phyloP scores from a whole-genome alignment of 2,329 filamentous ascomycete genomes.

The Cordyceps javanica region DNA sequence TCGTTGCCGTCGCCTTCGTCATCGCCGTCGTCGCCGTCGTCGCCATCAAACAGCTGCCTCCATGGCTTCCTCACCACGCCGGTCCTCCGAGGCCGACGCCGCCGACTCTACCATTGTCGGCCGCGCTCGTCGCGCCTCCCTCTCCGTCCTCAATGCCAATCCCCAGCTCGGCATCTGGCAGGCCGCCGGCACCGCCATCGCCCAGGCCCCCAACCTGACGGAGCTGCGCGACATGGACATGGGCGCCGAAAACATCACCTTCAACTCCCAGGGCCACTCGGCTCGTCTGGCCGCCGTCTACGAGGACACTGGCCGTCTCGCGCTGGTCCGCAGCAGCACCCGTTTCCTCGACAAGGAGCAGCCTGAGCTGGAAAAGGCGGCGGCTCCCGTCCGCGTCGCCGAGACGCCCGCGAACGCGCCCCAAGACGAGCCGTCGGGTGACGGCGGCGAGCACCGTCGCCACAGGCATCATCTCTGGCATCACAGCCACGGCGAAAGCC shows the following conservation, averaged over 20 bases:
- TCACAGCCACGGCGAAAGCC: constrained; percentile 16
- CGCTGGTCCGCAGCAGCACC: constrained; percentile 17
- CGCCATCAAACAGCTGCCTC: neutral
- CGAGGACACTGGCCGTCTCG: constrained; percentile 20
- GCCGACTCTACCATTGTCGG: constrained; percentile 16
- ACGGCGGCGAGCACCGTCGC: constrained; percentile 4
- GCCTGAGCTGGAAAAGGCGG: neutral
- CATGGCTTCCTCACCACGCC: neutral
- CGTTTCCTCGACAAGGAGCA: neutral
- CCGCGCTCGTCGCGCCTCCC: constrained; percentile 22
- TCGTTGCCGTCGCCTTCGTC: too few species aligned
- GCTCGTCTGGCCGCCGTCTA: constrained; percentile 21
- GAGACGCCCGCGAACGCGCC: neutral
- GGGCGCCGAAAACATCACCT: constrained; percentile 23
- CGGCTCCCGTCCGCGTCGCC: neutral
- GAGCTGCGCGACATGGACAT: constrained; percentile 23
- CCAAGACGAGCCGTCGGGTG: neutral
- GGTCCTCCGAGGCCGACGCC: constrained; percentile 1
- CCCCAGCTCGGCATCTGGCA: constrained; percentile 26
- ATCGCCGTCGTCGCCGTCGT: too few species aligned
- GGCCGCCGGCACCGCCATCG: constrained; percentile 25
- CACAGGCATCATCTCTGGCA: constrained; percentile 14
- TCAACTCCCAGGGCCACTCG: constrained; percentile 25
- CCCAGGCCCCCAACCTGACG: constrained; percentile 23
- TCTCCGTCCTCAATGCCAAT: constrained; percentile 22